Evolutionary conservation across 306 rosid genomes (phyloP).

Genomic region (Vigna reflexopilosa): DNA sequence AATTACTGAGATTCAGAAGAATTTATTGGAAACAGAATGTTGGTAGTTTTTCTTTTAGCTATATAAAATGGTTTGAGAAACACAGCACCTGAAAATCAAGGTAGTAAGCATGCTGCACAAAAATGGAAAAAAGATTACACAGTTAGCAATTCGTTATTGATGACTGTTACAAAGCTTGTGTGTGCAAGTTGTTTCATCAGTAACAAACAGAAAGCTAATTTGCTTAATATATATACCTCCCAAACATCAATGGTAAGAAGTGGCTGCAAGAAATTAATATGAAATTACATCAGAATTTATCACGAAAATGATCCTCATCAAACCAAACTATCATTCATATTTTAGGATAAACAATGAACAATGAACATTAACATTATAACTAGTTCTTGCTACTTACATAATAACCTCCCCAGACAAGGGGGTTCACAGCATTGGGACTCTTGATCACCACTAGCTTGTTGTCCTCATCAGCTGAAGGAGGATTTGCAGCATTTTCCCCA

Average conservation of each 20-base stretch:
- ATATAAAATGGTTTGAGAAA: constrained; percentile 17
- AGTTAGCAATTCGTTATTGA: constrained; percentile 37
- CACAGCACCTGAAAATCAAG: constrained; percentile 82
- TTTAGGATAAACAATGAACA: constrained; percentile 13
- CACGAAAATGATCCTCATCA: not conserved
- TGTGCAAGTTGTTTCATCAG: not conserved
- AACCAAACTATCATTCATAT: constrained; percentile 10
- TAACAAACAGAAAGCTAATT: not conserved
- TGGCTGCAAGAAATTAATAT: constrained; percentile 67
- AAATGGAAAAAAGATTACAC: constrained; percentile 17
- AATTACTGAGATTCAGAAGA: not conserved
- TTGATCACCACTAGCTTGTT: constrained; percentile 72
- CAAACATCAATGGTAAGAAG: constrained; percentile 86
- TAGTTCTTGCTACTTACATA: constrained; percentile 57
- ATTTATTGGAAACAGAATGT: not conserved
- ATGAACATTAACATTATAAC: not conserved
- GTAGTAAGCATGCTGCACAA: constrained; percentile 88
- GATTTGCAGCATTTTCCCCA: constrained; percentile 66
- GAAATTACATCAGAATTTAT: constrained; percentile 24
- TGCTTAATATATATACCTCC: constrained; percentile 78
- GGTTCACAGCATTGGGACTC: constrained; percentile 86
- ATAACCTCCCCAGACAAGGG: constrained; percentile 73
- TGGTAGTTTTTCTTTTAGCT: too few species aligned
- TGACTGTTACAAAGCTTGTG: not conserved
- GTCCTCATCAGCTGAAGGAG: constrained; percentile 66